Evolutionary conservation across 805 yeast genomes (phyloP), one percentile per base, ranked within the genome.

Genomic region (Cyberlindnera galapagoensis): DNA sequence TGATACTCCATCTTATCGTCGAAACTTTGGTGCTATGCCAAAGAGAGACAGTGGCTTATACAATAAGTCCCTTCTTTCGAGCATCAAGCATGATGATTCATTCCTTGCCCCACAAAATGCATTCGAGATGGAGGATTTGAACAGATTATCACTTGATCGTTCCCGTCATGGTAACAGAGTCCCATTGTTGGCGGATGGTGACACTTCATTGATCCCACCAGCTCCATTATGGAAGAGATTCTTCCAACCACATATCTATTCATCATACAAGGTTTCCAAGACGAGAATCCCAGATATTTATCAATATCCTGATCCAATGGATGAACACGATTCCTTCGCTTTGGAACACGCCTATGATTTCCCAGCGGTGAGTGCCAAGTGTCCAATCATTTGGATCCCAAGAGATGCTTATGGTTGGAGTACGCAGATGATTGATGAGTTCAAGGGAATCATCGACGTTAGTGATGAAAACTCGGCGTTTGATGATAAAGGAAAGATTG

Each of bases 351-450:
- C 95, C 1, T 90, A 80, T 57, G 74, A 76, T 49, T 71, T 69
- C 50, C 97, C 97, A 3, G 83, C 80, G 6, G 76, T 80, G 12
- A 62, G 74, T 18, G 80, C 80, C 0, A 55, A 65, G 27, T 71
- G 83, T 45, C 94, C 95, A 2, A 64, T 67, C n/a, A 60, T 90
- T 14, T 90, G 98, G 98, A 74, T 90, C 49, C 94, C 97, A n/a
- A 63, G 65, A 36, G 98, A 90, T 55, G 80, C 84, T 8, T 74
- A 76, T 71, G 97, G 97, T 2, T 70, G 85, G 46, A 81, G 95
- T 1, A 59, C 65, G 2, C 52, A 49, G 10, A 76, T 79, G 46
- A 76, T 82, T 15, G 69, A 68, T 24, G 63, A 73, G 25, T 67
- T 84, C 31, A 54, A 62, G 14, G 69, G 65, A 2, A 63, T 75